phyloP scores from a whole-genome alignment of 2,329 filamentous ascomycete species.

The Venturia asperata region DNA sequence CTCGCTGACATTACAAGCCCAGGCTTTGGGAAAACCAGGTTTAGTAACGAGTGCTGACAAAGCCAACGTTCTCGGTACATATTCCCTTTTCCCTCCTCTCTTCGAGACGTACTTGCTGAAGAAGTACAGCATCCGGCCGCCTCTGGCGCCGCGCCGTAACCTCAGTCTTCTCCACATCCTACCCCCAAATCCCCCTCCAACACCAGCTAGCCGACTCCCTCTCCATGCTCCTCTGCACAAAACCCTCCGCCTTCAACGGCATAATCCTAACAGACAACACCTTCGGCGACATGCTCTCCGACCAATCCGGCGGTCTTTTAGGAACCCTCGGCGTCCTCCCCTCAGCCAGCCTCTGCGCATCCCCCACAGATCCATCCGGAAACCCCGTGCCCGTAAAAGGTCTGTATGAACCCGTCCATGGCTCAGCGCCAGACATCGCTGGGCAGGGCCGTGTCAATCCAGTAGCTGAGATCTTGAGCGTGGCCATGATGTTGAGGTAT shows the following conservation, averaged over 20 bases:
- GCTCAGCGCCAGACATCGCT: conserved; percentile 30
- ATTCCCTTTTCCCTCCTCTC: neutral
- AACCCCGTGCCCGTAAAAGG: conserved; percentile 25
- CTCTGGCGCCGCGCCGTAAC: conserved; percentile 43
- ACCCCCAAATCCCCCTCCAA: conserved; percentile 37
- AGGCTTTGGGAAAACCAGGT: conserved; percentile 26
- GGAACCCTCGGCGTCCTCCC: conserved; percentile 42
- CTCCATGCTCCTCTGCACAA: conserved; percentile 43
- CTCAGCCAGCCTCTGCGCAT: conserved; percentile 40
- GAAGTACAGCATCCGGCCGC: conserved; percentile 36
- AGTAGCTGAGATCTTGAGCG: conserved; percentile 28
- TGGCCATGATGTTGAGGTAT: conserved; percentile 33
- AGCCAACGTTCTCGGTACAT: conserved; percentile 41
- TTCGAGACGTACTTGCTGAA: neutral
- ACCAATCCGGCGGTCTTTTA: conserved; percentile 41
- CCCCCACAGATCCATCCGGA: neutral
- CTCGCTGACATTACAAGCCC: conserved; percentile 35
- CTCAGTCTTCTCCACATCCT: conserved; percentile 38
- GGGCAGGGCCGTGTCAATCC: conserved; percentile 31
- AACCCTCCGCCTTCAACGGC: conserved; percentile 43
- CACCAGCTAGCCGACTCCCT: conserved; percentile 45
- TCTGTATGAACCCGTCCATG: conserved; percentile 31
- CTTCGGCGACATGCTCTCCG: conserved; percentile 44
- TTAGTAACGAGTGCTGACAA: conserved; percentile 46
- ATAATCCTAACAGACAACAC: conserved; percentile 45